These are phyloP conservation scores for Tetrahymena elliotti DNA, from an alignment of 73 alveolate genomes.

Conservation along the genomic window DNA sequence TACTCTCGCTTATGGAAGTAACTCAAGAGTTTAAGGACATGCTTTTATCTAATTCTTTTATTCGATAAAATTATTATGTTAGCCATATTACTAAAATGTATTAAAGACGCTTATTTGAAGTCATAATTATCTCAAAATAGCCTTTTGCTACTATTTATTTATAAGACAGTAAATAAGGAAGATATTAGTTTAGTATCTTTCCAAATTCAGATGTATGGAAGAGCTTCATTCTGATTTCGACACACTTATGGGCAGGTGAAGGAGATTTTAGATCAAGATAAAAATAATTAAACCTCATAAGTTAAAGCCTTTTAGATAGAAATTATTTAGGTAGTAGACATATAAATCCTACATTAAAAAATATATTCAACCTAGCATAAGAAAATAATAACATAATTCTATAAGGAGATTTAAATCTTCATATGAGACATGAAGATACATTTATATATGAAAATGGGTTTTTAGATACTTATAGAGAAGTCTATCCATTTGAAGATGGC, in stretches of 20 bases:
- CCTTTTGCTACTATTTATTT: not conserved
- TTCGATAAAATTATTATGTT: not conserved
- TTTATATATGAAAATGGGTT: not conserved
- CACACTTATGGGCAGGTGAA: not conserved
- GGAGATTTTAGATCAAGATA: not conserved
- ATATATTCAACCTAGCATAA: not conserved
- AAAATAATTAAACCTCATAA: not conserved
- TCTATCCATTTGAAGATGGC: not conserved
- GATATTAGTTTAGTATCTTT: not conserved
- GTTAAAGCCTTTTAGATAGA: not conserved
- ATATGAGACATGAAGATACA: not conserved
- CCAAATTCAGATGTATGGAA: not conserved
- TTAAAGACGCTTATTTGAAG: not conserved
- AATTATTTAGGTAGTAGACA: not conserved
- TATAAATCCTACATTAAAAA: not conserved
- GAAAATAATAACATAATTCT: not conserved
- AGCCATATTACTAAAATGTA: not conserved
- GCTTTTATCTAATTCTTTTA: not conserved
- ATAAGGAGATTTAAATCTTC: constrained; percentile 25
- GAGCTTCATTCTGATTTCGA: not conserved
- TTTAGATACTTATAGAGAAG: constrained; percentile 13
- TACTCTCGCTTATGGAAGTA: not conserved
- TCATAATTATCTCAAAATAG: not conserved
- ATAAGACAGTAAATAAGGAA: not conserved
- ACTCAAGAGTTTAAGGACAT: not conserved